Conservation (phyloP, 352 stramenopile species). For the Aphanomyces stellatus region DNA sequence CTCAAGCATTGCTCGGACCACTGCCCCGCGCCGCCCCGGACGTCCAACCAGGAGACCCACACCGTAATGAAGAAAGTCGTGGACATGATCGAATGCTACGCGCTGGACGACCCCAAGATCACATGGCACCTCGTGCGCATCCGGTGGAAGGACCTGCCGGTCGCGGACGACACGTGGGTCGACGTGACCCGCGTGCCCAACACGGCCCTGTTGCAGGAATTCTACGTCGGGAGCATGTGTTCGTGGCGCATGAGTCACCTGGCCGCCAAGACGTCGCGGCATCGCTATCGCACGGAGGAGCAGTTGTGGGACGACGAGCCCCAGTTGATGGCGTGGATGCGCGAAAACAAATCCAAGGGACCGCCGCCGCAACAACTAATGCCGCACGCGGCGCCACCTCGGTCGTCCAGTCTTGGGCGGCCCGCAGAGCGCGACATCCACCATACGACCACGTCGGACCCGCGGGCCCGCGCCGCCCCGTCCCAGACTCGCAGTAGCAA, state of each 20-base stretch:
- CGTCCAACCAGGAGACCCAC: neutral
- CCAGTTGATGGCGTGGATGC: neutral
- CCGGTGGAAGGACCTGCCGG: neutral
- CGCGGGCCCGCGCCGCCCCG: too few relatives aligned
- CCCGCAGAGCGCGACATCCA: too few relatives aligned
- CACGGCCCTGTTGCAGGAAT: constrained; percentile 1
- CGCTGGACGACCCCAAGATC: neutral
- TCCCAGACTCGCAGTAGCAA: neutral
- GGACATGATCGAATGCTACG: constrained; percentile 8
- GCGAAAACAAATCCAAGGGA: neutral
- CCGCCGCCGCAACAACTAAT: too few relatives aligned
- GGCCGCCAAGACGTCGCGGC: neutral
- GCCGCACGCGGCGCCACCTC: neutral
- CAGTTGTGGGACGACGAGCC: constrained; percentile 11
- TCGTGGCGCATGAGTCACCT: constrained; percentile 2
- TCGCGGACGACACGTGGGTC: neutral
- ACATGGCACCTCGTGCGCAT: constrained; percentile 4
- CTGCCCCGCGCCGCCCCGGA: neutral
- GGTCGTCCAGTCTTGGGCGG: neutral
- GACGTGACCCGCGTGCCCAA: neutral
- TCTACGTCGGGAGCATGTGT: constrained; percentile 5
- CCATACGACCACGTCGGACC: too few relatives aligned
- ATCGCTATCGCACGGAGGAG: constrained; percentile 1
- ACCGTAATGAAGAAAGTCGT: neutral
- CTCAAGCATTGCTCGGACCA: neutral